Conservation (phyloP, 1,139 yeast genomes). For the Spathaspora sp. region DNA sequence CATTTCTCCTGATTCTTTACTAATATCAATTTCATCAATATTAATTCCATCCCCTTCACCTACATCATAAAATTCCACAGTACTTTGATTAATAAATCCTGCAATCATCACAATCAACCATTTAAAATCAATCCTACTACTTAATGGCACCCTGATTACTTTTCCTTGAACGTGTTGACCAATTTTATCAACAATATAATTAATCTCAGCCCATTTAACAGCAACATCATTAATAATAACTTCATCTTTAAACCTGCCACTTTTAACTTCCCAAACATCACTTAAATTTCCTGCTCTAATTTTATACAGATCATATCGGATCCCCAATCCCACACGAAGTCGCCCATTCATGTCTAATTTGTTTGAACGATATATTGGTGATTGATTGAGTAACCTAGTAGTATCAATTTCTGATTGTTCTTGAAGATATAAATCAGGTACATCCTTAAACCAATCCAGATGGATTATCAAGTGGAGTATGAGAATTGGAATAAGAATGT, state of each 20-base stretch:
- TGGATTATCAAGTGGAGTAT: too few relatives aligned
- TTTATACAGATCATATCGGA: constrained; percentile 59
- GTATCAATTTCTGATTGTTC: constrained; percentile 60
- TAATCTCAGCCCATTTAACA: constrained; percentile 22
- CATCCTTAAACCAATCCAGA: constrained; percentile 36
- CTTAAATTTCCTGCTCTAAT: constrained; percentile 66
- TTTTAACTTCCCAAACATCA: constrained; percentile 58
- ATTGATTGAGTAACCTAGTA: constrained; percentile 56
- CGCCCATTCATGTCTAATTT: constrained; percentile 55
- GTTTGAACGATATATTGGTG: constrained; percentile 64
- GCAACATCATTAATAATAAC: constrained; percentile 18
- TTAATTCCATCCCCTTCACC: constrained; percentile 4
- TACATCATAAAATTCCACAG: constrained; percentile 14
- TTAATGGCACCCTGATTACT: constrained; percentile 8
- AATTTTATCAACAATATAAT: constrained; percentile 21
- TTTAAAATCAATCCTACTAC: constrained; percentile 7
- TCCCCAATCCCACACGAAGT: constrained; percentile 62
- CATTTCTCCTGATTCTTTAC: neutral
- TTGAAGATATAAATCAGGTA: constrained; percentile 54
- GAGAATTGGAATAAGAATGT: neutral
- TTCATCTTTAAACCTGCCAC: constrained; percentile 15
- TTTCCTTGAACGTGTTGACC: constrained; percentile 14
- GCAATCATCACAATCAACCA: constrained; percentile 13
- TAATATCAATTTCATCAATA: constrained; percentile 3
- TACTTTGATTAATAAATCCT: constrained; percentile 15